A percentile compares a stretch with the other conserved stretches of the same genome.
Conservation (phyloP, 441 rosid species). For the Syzygium malaccense region DNA sequence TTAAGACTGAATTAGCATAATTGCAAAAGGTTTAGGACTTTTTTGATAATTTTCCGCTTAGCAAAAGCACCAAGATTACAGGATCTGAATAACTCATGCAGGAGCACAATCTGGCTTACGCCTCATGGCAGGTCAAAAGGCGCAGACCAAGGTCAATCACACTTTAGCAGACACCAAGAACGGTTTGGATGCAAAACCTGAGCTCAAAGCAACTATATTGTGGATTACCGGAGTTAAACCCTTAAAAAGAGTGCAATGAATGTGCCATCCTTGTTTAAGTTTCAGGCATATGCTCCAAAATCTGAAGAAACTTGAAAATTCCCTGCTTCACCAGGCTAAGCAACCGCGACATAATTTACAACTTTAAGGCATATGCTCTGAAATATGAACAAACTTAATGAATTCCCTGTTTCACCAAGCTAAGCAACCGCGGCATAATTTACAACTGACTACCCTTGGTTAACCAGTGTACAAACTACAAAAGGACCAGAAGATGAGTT, state of each 20-base stretch:
- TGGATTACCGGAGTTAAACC: not conserved
- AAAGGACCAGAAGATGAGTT: not conserved
- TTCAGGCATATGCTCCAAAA: not conserved
- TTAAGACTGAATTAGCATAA: no score
- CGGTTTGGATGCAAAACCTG: not conserved
- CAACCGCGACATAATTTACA: not conserved
- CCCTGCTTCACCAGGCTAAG: not conserved
- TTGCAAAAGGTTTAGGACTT: no score
- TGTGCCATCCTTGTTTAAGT: not conserved
- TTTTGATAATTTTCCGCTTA: not conserved
- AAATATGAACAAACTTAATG: not conserved
- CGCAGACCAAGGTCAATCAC: not conserved
- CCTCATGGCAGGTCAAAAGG: not conserved
- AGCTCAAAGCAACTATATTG: not conserved
- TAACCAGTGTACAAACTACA: not conserved
- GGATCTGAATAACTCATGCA: not conserved
- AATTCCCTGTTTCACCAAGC: no score
- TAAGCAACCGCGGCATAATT: not conserved
- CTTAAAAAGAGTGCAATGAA: not conserved
- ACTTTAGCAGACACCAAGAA: not conserved
- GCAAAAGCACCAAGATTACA: not conserved
- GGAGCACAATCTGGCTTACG: not conserved
- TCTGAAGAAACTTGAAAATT: not conserved
- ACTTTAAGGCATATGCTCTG: not conserved
- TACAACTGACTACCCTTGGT: not conserved